A percentile compares a stretch with the other conserved stretches of the same genome.
These are phyloP conservation scores for Oryza glumipatula DNA, from an alignment of 176 grass and related monocot species.

Conservation along the genomic window DNA sequence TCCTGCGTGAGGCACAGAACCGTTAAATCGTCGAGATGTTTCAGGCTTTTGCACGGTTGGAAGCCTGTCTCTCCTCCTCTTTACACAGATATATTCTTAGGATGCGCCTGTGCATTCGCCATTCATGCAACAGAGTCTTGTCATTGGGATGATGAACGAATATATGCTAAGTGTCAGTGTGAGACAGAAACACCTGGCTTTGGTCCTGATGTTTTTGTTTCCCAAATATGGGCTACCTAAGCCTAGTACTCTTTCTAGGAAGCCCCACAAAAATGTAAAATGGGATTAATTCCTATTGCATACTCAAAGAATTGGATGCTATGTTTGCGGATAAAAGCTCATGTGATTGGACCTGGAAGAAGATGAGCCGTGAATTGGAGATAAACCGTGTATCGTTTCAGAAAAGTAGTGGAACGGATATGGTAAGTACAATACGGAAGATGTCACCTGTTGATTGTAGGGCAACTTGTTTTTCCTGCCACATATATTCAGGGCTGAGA, in stretches of 20 bases:
- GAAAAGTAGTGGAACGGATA: not conserved
- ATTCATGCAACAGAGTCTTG: conserved; percentile 27
- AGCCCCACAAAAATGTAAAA: not conserved
- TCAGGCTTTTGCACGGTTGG: conserved; percentile 23
- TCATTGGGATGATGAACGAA: conserved; percentile 9
- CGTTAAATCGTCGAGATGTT: conserved; percentile 13
- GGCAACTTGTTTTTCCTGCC: not conserved
- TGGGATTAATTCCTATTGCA: conserved; percentile 34
- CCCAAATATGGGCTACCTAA: conserved; percentile 24
- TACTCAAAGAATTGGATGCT: conserved; percentile 39
- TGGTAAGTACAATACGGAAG: conserved; percentile 5
- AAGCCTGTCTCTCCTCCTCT: not conserved
- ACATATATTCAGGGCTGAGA: not conserved
- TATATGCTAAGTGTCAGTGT: conserved; percentile 26
- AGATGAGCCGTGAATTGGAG: conserved; percentile 18
- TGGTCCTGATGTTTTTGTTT: conserved; percentile 26
- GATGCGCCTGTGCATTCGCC: not conserved
- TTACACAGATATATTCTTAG: conserved; percentile 19
- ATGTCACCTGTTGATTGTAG: conserved; percentile 8
- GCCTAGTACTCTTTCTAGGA: conserved; percentile 37
- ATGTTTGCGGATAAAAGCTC: conserved; percentile 14
- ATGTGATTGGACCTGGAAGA: conserved; percentile 35
- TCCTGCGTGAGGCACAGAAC: conserved; percentile 6
- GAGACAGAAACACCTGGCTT: conserved; percentile 17
- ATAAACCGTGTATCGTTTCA: conserved; percentile 17